Evolutionary conservation across 139 green algal species (phyloP).

Genomic region (Coelastrella sp.): DNA sequence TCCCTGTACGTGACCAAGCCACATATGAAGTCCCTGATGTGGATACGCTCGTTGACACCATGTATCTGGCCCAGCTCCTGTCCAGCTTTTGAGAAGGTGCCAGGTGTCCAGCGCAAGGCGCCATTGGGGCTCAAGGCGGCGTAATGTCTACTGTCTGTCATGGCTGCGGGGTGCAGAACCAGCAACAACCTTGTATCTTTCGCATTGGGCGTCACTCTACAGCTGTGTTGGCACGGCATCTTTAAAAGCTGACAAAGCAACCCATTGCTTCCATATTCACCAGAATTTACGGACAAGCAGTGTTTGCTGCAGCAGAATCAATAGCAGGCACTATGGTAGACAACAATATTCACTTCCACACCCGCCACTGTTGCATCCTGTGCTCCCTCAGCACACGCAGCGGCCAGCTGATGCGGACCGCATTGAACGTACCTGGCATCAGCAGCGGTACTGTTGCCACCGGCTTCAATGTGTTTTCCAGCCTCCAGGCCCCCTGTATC

Average conservation of each 20-base stretch:
- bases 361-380: no score
- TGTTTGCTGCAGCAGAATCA: no score
- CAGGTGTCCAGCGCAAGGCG: neutral
- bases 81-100: neutral
- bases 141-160: conserved; percentile 35
- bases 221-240: no score
- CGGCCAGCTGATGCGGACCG: neutral
- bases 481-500: neutral
- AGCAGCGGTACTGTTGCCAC: neutral
- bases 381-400: no score
- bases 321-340: no score
- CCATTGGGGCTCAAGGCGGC: neutral
- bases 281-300: no score
- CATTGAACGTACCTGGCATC: neutral
- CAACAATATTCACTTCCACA: no score
- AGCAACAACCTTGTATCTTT: neutral
- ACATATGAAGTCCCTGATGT: conserved; percentile 3
- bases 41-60: neutral
- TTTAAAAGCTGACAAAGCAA: no score
- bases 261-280: no score
- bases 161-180: neutral
- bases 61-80: neutral
- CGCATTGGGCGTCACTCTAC: no score
- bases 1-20: conserved; percentile 5
- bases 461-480: neutral